These are phyloP conservation scores for Effrenium voratum DNA, from an alignment of 73 alveolate genomes.

Conservation along the genomic window DNA sequence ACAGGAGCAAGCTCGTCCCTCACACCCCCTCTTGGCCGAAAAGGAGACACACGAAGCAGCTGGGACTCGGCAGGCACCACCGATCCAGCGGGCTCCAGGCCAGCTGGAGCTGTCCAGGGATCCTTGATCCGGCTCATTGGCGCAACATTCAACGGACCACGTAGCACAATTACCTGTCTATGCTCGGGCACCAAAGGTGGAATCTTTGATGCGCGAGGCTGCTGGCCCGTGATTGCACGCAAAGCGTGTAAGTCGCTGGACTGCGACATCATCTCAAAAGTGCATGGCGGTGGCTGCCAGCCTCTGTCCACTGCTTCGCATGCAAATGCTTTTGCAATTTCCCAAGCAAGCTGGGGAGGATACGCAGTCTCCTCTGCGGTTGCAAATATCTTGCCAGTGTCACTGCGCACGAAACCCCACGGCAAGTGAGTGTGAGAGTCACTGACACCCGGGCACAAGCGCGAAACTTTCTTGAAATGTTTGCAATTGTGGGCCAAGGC, in stretches of 20 bases:
- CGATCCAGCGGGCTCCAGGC: not conserved
- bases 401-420: no score
- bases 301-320: not conserved
- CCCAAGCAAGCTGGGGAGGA: not conserved
- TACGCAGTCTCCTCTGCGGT: not conserved
- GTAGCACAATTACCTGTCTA: not conserved
- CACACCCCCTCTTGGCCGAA: conserved; percentile 4
- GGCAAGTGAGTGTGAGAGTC: no score
- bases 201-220: no score
- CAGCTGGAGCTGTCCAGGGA: not conserved
- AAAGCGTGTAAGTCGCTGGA: not conserved
- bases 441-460: no score
- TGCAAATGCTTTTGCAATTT: not conserved
- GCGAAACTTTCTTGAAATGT: no score
- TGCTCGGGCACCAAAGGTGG: not conserved
- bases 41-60: not conserved
- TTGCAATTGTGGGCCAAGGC: no score
- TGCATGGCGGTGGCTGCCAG: not conserved
- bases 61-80: not conserved
- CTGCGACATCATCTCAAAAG: not conserved
- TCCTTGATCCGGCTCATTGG: not conserved
- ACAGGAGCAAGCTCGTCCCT: not conserved
- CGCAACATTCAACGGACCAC: not conserved
- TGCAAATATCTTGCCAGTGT: not conserved
- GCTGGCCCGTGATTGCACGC: no score